Base-by-base conservation (phyloP, 176 grass and related monocot species). In the Carex scoparia region DNA sequence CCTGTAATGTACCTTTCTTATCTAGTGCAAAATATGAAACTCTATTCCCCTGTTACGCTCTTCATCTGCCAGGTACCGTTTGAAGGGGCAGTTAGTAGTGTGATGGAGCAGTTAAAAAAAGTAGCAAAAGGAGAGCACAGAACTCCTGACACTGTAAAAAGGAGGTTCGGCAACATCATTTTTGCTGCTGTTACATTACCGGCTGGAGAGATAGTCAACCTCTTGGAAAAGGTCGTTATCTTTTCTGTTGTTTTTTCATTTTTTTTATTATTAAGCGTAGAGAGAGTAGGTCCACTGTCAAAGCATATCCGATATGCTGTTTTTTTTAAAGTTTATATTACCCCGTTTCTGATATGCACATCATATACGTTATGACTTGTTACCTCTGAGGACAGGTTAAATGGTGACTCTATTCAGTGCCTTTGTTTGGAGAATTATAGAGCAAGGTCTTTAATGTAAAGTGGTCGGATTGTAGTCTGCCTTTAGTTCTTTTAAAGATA, bases 91-190 rank as follows among this genome's bases (percentile, higher is more conserved):
- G 93, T 98, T 77, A 95, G 91, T 88, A 87, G 82, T 89, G 93
- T 95, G 61, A 51, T 95, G 44, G 91, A 94, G 62, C 96, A 95
- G 85, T 87, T 98, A 44, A 92, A 94, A 65, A 81, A 90, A 89
- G 84, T 95, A 78, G 90, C 89, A 28, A 92, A 90, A 85, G 96
- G 93, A 65, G 93, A 92, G 85, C 42, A 79, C 65, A 98, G 87
- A 87, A 94, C 85, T 15, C 91, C 95, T 33, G 88, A 90, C 76
- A 91, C 86, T 28, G 84, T 61, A 75, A 95, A 88, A 82, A 84
- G 91, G 62, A 98, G 87, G 85, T 93, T 95, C 33, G 93, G 95
- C 16, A 98, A 94, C 86, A 95, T 98, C 46, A 67, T 92, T 64
- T 98, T 90, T 89, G 91, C 87, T 68, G 95, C 93, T 81, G 89